Conservation (phyloP, 2,329 filamentous ascomycete species). For the Calonectria hongkongensis region DNA sequence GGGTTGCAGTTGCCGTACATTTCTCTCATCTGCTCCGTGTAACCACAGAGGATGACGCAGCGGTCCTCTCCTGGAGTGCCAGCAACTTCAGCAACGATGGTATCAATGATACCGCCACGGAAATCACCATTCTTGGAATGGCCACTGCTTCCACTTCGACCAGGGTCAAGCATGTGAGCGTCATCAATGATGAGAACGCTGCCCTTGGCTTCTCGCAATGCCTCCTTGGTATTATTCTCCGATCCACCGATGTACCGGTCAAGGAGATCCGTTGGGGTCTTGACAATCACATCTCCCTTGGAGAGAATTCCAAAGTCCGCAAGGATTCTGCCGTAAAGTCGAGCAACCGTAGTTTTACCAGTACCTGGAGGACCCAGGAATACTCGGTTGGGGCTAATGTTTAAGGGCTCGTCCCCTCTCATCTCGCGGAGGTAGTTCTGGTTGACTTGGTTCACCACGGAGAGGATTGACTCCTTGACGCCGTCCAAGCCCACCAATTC, state of each 20-base stretch:
- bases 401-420: constrained; percentile 72
- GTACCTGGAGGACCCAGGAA: constrained; percentile 83
- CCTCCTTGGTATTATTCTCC: constrained; percentile 81
- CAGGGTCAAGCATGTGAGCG: constrained; percentile 79
- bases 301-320: constrained; percentile 78
- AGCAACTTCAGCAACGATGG: constrained; percentile 84
- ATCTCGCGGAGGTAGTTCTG: constrained; percentile 80
- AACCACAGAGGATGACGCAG: constrained; percentile 83
- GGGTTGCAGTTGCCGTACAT: constrained; percentile 86
- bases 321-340: constrained; percentile 81
- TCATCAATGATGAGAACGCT: constrained; percentile 88
- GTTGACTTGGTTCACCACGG: constrained; percentile 71
- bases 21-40: constrained; percentile 79
- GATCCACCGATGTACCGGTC: constrained; percentile 78
- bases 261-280: constrained; percentile 84
- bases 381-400: constrained; percentile 79
- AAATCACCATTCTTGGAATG: constrained; percentile 64
- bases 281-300: constrained; percentile 74
- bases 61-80: constrained; percentile 81
- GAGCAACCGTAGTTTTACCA: constrained; percentile 84
- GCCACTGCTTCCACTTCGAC: constrained; percentile 55
- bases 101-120: constrained; percentile 82
- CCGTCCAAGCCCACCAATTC: constrained; percentile 73
- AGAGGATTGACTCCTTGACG: constrained; percentile 73
- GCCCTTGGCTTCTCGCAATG: constrained; percentile 78